phyloP scores from a whole-genome alignment of 73 alveolate species.

The Blepharisma stoltei region DNA sequence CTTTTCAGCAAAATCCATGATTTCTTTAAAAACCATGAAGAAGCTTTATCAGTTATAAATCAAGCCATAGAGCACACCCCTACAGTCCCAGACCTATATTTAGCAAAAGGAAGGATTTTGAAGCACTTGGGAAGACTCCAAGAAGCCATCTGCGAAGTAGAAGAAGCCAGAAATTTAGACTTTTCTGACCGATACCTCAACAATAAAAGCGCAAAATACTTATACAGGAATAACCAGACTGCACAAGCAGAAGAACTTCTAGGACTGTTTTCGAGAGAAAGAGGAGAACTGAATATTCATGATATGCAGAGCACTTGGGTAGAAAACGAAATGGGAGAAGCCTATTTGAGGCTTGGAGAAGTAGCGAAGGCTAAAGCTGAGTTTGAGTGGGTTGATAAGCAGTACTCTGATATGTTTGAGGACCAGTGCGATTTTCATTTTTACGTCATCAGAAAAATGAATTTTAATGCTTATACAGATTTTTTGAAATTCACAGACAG shows the following conservation, averaged over 20 bases:
- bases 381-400: conserved; percentile 72
- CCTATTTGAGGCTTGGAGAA: conserved; percentile 62
- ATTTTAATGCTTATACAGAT: conserved; percentile 50
- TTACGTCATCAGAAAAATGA: conserved; percentile 71
- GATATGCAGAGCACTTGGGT: conserved; percentile 87
- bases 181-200: conserved; percentile 86
- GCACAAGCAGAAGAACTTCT: conserved; percentile 73
- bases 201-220: conserved; percentile 72
- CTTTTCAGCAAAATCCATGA: conserved; percentile 63
- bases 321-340: conserved; percentile 69
- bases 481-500: conserved; percentile 46
- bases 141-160: conserved; percentile 59
- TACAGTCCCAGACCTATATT: conserved; percentile 72
- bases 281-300: conserved; percentile 69
- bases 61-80: conserved; percentile 92
- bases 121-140: conserved; percentile 62
- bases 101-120: conserved; percentile 72
- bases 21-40: conserved; percentile 57
- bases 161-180: conserved; percentile 79
- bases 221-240: conserved; percentile 51
- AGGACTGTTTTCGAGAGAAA: conserved; percentile 74
- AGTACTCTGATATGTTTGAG: conserved; percentile 72
- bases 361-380: conserved; percentile 59
- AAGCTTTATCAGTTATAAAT: conserved; percentile 67
- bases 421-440: conserved; percentile 84